A percentile compares a stretch with the other conserved stretches of the same genome.
Evolutionary conservation across 352 stramenopile species (phyloP).

Genomic region (Phytophthora meadii): DNA sequence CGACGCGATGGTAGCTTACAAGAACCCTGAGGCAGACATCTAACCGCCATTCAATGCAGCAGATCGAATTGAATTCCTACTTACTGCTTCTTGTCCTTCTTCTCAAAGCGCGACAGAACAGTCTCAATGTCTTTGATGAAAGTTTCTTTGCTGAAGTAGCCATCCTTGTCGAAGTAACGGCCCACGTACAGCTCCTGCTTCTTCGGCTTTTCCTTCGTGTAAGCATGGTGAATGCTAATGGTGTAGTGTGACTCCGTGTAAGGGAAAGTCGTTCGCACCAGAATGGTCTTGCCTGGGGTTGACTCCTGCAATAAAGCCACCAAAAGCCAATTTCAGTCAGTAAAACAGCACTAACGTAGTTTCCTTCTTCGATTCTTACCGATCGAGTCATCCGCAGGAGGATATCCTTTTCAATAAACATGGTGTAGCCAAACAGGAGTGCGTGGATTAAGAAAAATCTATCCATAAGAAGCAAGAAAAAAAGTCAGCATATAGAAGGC

Average conservation of each 20-base stretch:
- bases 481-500: constrained; percentile 1
- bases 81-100: constrained; percentile 77
- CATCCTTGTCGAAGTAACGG: constrained; percentile 88
- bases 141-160: constrained; percentile 82
- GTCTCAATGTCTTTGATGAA: constrained; percentile 76
- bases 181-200: constrained; percentile 83
- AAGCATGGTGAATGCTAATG: constrained; percentile 59
- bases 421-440: constrained; percentile 72
- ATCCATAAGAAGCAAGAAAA: not conserved
- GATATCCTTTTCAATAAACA: constrained; percentile 83
- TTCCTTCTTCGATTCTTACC: constrained; percentile 36
- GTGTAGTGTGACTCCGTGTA: constrained; percentile 81
- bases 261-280: constrained; percentile 77
- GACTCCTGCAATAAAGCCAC: constrained; percentile 37
- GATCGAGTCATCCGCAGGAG: constrained; percentile 74
- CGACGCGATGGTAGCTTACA: constrained; percentile 98
- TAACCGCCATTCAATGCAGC: constrained; percentile 37
- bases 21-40: constrained; percentile 88
- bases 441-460: constrained; percentile 88
- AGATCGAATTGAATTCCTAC: constrained; percentile 27
- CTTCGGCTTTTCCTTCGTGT: constrained; percentile 44
- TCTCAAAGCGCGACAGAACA: constrained; percentile 71
- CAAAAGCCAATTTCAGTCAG: constrained; percentile 4
- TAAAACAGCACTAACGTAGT: not conserved
- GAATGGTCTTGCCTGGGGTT: constrained; percentile 38